These are phyloP conservation scores for Fraxinus xanthoxyloides DNA, from an alignment of 305 asterid species.

Conservation along the genomic window DNA sequence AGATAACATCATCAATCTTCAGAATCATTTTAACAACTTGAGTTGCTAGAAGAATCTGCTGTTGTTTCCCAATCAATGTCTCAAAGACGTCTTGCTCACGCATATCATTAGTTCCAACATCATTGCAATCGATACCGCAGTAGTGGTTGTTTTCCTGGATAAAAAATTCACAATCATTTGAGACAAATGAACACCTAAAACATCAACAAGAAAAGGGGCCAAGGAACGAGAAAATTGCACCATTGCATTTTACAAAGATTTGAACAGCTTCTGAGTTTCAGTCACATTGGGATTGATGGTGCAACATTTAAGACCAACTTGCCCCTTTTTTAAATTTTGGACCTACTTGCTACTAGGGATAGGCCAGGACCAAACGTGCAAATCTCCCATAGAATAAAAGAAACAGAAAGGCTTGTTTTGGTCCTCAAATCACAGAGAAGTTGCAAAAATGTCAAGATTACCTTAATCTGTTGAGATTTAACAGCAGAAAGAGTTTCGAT, in stretches of 20 bases:
- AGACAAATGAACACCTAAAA: background rate
- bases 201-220: background rate
- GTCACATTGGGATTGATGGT: background rate
- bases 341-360: background rate
- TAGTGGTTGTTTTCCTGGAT: slow-evolving; percentile 69
- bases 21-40: slow-evolving; percentile 96
- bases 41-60: slow-evolving; percentile 86
- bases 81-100: slow-evolving; percentile 84
- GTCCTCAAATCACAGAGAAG: background rate
- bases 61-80: slow-evolving; percentile 88
- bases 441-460: slow-evolving; percentile 15
- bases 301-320: background rate
- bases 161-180: slow-evolving; percentile 4
- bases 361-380: background rate
- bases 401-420: background rate
- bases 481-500: slow-evolving; percentile 90
- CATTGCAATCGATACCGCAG: slow-evolving; percentile 85
- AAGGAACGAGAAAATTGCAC: background rate
- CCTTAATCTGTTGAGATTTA: slow-evolving; percentile 90
- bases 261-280: background rate
- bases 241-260: background rate
- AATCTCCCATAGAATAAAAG: background rate
- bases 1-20: slow-evolving; percentile 86
- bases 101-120: slow-evolving; percentile 83
- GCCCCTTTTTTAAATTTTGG: background rate